These are phyloP conservation scores for Cyclotella sp. DNA, from an alignment of 108 stramenopile genomes.

Conservation along the genomic window DNA sequence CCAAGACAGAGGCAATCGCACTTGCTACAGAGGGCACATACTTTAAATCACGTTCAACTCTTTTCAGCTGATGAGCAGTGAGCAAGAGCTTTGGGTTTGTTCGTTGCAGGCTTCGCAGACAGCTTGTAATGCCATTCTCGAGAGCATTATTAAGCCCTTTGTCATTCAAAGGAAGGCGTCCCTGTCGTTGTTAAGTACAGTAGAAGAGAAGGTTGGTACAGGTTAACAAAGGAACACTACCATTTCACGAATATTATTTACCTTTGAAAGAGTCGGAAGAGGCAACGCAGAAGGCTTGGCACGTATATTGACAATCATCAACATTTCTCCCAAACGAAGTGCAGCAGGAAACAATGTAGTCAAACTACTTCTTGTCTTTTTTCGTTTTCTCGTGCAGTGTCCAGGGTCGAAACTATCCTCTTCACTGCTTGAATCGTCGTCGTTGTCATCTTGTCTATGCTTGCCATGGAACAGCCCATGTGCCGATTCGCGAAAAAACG, in stretches of 20 bases:
- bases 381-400: conserved; percentile 24
- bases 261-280: conserved; percentile 86
- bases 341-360: conserved; percentile 61
- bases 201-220: not conserved
- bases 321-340: conserved; percentile 70
- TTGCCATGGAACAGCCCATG: conserved; percentile 52
- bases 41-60: conserved; percentile 70
- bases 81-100: conserved; percentile 76
- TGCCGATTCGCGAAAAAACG: conserved; percentile 62
- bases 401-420: conserved; percentile 38
- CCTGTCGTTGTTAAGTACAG: conserved; percentile 32
- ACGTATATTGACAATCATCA: conserved; percentile 73
- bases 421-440: conserved; percentile 13
- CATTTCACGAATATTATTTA: conserved; percentile 10
- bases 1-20: conserved; percentile 65
- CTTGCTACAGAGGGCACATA: conserved; percentile 72
- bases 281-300: conserved; percentile 77
- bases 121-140: conserved; percentile 64
- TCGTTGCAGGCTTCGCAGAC: conserved; percentile 72
- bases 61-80: conserved; percentile 68
- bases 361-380: conserved; percentile 14
- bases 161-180: conserved; percentile 81
- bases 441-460: conserved; percentile 12
- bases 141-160: conserved; percentile 68
- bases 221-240: conserved; percentile 5